Evolutionary conservation across 2,329 filamentous ascomycete species (phyloP).

Genomic region (Penicillium sp.): DNA sequence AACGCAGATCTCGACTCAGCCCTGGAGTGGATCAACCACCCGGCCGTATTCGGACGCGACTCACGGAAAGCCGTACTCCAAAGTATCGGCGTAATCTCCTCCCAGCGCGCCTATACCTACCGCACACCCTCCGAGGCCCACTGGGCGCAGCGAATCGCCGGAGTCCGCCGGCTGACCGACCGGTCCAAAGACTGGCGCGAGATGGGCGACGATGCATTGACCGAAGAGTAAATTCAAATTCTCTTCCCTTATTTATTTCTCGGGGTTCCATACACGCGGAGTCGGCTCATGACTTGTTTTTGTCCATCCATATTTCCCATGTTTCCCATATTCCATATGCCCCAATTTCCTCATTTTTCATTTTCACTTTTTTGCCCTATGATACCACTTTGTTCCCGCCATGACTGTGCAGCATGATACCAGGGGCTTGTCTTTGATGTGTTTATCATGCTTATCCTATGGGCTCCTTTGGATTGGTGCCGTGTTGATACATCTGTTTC

Average conservation of each 20-base stretch:
- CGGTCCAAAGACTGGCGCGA: conserved; percentile 90
- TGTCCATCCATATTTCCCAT: not conserved
- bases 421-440: conserved; percentile 26
- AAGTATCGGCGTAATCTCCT: conserved; percentile 93
- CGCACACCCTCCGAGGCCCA: conserved; percentile 83
- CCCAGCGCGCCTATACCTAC: conserved; percentile 90
- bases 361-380: conserved; percentile 22
- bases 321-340: not conserved
- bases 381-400: conserved; percentile 43
- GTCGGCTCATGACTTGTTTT: conserved; percentile 13
- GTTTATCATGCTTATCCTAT: conserved; percentile 12
- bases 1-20: conserved; percentile 88
- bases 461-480: conserved; percentile 12
- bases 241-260: conserved; percentile 3
- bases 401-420: conserved; percentile 37
- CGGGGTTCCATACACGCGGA: conserved; percentile 12
- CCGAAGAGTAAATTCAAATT: conserved; percentile 47
- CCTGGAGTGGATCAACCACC: conserved; percentile 96
- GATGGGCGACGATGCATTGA: conserved; percentile 69
- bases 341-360: not conserved
- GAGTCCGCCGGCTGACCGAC: conserved; percentile 78
- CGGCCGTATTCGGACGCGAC: conserved; percentile 89
- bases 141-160: conserved; percentile 79
- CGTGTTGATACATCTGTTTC: conserved; percentile 21
- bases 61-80: conserved; percentile 94